These are phyloP conservation scores for Dioszegia hungarica DNA, from an alignment of 768 basidiomycete genomes.

Conservation along the genomic window DNA sequence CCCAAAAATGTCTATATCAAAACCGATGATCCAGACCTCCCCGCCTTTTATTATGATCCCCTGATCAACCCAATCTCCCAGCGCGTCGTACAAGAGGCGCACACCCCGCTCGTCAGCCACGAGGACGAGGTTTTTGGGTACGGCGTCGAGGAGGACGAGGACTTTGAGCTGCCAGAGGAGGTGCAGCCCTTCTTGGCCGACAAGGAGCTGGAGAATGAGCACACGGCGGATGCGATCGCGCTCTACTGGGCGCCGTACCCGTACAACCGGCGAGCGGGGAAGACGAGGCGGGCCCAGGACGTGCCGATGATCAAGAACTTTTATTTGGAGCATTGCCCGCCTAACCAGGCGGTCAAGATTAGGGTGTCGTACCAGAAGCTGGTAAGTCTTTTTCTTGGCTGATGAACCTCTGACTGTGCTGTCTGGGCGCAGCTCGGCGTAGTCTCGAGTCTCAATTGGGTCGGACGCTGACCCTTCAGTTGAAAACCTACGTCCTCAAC, in stretches of 20 bases:
- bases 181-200: conserved; percentile 75
- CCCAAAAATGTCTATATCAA: conserved; percentile 99
- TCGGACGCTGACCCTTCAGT: conserved; percentile 18
- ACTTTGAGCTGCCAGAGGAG: conserved; percentile 75
- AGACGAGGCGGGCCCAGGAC: conserved; percentile 91
- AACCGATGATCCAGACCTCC: conserved; percentile 97
- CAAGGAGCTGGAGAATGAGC: conserved; percentile 74
- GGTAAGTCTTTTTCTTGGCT: conserved; percentile 53
- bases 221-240: conserved; percentile 93
- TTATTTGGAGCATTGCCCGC: conserved; percentile 98
- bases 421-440: too few relatives aligned
- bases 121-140: conserved; percentile 93
- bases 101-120: conserved; percentile 73
- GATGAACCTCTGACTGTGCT: too few relatives aligned
- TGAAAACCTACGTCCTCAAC: conserved; percentile 90
- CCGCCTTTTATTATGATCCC: conserved; percentile 98
- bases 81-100: conserved; percentile 78
- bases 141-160: conserved; percentile 63
- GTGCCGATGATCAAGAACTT: conserved; percentile 94
- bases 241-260: conserved; percentile 99
- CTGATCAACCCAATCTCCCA: conserved; percentile 96
- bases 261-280: conserved; percentile 84
- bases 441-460: not conserved
- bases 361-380: conserved; percentile 99
- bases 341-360: conserved; percentile 92